Conservation (phyloP, 176 grass and related monocot species). For the Alopecurus myosuroides region DNA sequence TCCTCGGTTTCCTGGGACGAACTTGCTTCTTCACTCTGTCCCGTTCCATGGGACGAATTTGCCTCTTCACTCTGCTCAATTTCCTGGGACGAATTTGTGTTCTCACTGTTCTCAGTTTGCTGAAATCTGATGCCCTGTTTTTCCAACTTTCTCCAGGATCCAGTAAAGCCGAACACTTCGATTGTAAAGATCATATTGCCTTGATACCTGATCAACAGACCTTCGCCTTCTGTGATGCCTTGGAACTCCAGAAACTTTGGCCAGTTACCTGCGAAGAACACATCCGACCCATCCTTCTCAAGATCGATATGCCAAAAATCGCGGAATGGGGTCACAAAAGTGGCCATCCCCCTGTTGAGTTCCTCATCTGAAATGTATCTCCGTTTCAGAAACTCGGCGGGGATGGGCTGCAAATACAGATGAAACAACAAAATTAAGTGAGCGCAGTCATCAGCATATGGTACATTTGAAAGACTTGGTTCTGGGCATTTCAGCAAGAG, state of each 20-base stretch:
- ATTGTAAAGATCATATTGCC: constrained; percentile 20
- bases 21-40: background rate
- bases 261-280: constrained; percentile 17
- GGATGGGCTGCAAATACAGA: background rate
- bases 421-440: background rate
- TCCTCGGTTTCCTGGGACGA: background rate
- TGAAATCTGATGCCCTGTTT: background rate
- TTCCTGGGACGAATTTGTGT: background rate
- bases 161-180: constrained; percentile 5
- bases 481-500: too few species aligned
- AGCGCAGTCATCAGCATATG: background rate
- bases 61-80: background rate
- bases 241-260: constrained; percentile 6
- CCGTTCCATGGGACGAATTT: background rate
- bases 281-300: background rate
- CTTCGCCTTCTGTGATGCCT: background rate
- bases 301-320: constrained; percentile 15
- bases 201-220: constrained; percentile 26
- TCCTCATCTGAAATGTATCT: background rate
- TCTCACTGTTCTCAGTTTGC: background rate
- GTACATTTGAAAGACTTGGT: background rate
- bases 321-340: background rate
- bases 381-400: constrained; percentile 15
- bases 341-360: background rate
- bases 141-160: background rate